These are phyloP conservation scores for Alisma plantagoaquatica DNA, from an alignment of 106 monocot species.

Conservation along the genomic window DNA sequence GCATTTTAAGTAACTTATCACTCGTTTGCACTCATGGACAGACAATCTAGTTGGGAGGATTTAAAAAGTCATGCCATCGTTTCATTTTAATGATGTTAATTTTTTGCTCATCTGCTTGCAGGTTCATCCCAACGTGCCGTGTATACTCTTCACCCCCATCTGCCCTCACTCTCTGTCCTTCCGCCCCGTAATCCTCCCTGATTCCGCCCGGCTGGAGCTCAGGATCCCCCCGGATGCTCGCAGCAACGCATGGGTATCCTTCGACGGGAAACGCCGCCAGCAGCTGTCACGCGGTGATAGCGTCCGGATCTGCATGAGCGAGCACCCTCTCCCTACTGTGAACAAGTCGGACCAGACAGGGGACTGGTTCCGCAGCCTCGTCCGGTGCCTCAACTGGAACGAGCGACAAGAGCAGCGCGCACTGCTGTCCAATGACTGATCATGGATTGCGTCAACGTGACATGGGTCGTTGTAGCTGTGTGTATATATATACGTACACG, in stretches of 20 bases:
- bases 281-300: slow-evolving; percentile 93
- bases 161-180: slow-evolving; percentile 95
- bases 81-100: no score
- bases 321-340: slow-evolving; percentile 94
- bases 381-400: slow-evolving; percentile 96
- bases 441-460: no score
- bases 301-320: slow-evolving; percentile 78
- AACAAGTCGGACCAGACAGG: slow-evolving; percentile 98
- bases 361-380: slow-evolving; percentile 93
- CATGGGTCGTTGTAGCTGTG: no score
- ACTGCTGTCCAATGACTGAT: no score
- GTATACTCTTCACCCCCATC: slow-evolving; percentile 96
- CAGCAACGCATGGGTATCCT: slow-evolving; percentile 98
- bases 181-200: slow-evolving; percentile 99
- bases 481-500: no score
- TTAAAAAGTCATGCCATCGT: no score
- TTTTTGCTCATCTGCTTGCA: slow-evolving; percentile 18
- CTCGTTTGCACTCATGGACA: no score
- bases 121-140: slow-evolving; percentile 99
- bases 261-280: slow-evolving; percentile 96
- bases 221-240: slow-evolving; percentile 88
- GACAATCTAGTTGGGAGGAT: no score
- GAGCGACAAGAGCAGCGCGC: slow-evolving; percentile 93
- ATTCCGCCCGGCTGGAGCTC: slow-evolving; percentile 85
- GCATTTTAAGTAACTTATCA: no score